Evolutionary conservation across 1,284 basidiomycete genomes (phyloP).

Genomic region (Leccinum discolor): DNA sequence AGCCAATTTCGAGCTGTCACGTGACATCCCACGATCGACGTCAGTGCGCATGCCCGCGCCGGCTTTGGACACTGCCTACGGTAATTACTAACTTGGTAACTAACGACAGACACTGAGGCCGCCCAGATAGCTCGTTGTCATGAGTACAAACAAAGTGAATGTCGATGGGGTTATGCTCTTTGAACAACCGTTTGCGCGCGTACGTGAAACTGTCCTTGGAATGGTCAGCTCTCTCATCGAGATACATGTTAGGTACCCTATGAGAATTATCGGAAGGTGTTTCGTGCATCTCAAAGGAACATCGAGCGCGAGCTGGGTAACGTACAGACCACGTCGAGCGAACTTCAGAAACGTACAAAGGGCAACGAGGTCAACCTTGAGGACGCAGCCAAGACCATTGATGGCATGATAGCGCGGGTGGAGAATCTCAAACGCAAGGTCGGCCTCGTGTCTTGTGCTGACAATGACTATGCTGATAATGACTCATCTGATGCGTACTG

Average conservation of each 20-base stretch:
- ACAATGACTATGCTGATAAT: conserved; percentile 7
- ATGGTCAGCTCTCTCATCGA: conserved; percentile 10
- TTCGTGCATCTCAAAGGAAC: conserved; percentile 76
- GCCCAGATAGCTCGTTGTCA: conserved; percentile 19
- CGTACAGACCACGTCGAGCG: conserved; percentile 56
- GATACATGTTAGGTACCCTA: conserved; percentile 67
- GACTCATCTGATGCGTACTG: conserved; percentile 15
- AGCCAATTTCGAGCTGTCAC: conserved; percentile 16
- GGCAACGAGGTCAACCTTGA: conserved; percentile 41
- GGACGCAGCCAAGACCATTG: conserved; percentile 63
- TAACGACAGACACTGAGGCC: conserved; percentile 13
- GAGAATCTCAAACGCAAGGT: conserved; percentile 85
- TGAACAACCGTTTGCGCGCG: conserved; percentile 85
- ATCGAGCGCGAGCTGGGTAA: conserved; percentile 77
- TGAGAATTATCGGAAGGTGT: conserved; percentile 84
- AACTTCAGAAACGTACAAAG: conserved; percentile 49
- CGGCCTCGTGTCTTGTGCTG: conserved; percentile 17
- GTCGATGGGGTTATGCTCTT: conserved; percentile 82
- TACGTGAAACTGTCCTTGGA: conserved; percentile 35
- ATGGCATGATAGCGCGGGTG: conserved; percentile 75
- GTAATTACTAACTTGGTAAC: conserved; percentile 1
- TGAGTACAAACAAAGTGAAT: conserved; percentile 57
- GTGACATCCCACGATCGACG: conserved; percentile 27
- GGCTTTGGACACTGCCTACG: background rate
- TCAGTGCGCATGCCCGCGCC: conserved; percentile 2